These are phyloP conservation scores for Centella asiatica DNA, from an alignment of 129 eudicot genomes.

Conservation along the genomic window DNA sequence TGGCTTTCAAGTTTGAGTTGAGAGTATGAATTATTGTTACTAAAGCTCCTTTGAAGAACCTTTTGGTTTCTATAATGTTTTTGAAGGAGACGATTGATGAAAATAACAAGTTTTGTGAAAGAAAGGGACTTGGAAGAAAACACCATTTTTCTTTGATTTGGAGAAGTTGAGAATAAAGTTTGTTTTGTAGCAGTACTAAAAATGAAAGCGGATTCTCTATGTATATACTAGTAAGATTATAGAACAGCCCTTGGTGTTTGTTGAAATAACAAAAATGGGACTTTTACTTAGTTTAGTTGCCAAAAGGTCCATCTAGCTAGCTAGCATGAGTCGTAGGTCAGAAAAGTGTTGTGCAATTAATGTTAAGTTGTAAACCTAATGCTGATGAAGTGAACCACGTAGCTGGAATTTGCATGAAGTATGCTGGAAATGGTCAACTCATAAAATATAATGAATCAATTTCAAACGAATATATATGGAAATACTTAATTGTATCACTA, in stretches of 20 bases:
- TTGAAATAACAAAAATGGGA: neutral
- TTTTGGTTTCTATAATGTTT: slow-evolving; percentile 24
- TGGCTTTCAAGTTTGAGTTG: neutral
- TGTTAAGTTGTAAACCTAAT: too few species aligned
- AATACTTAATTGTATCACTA: too few species aligned
- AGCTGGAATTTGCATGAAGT: too few species aligned
- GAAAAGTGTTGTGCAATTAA: too few species aligned
- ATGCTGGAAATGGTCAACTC: too few species aligned
- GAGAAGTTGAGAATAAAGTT: neutral
- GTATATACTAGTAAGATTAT: neutral
- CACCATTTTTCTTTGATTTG: neutral
- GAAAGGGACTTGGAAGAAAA: neutral
- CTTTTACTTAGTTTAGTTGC: too few species aligned
- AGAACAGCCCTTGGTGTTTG: neutral
- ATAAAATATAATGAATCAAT: too few species aligned
- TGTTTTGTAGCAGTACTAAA: neutral
- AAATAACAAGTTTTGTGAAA: slow-evolving; percentile 17
- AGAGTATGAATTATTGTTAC: slow-evolving; percentile 19
- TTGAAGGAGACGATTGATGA: slow-evolving; percentile 23
- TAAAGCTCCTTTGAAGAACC: slow-evolving; percentile 33
- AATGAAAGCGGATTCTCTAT: neutral
- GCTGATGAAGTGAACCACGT: too few species aligned
- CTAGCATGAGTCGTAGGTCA: too few species aligned
- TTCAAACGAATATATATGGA: too few species aligned
- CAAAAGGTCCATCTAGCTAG: too few species aligned